Evolutionary conservation across 2,329 filamentous ascomycete genomes (phyloP), one percentile per base, ranked within the genome.

Genomic region (Trichoderma semiorbis): DNA sequence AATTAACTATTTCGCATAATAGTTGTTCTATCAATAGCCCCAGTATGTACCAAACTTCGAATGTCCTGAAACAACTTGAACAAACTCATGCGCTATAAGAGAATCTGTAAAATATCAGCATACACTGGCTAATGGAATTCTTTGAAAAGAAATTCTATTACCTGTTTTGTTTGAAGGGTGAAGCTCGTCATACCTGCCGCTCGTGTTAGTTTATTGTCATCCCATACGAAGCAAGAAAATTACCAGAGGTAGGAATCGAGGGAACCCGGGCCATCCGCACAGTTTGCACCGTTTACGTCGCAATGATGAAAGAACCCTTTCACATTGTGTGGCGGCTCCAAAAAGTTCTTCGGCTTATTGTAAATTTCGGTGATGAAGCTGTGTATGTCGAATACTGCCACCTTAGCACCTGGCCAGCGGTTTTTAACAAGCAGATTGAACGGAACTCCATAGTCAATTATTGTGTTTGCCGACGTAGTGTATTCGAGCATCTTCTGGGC

Each of bases 311-410:
- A 89, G 57, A 83, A 88, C 0, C 88, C 87, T 0, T 85, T 88
- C 2, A 89, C 87, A 76, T 93, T 90, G 6, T 87, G 83, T 3
- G 91, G 91, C 2, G 85, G 84, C 1, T 89, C 87, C n/a, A 95
- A 81, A 76, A 92, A 94, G 8, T 81, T 74, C 0, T 79, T 77
- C 0, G 92, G 92, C 65, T 89, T 81, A 63, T 86, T 80, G 75
- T 90, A 88, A 36, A 95, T 90, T 76, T 94, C 90, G 2, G 84
- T 83, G 67, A 94, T 82, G 75, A 93, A 81, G 36, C 81, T 83
- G 79, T 93, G 87, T 36, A 91, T 88, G 79, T 95, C 88, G 77
- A 92, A 91, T 53, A 93, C 78, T 3, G 89, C 88, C 70, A 95
- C 83, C 3, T 85, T 85, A 0, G 90, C 89, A 2, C 85, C 89